Base-by-base conservation (phyloP, 2,329 filamentous ascomycete species). In the Fusarium incarnatum region DNA sequence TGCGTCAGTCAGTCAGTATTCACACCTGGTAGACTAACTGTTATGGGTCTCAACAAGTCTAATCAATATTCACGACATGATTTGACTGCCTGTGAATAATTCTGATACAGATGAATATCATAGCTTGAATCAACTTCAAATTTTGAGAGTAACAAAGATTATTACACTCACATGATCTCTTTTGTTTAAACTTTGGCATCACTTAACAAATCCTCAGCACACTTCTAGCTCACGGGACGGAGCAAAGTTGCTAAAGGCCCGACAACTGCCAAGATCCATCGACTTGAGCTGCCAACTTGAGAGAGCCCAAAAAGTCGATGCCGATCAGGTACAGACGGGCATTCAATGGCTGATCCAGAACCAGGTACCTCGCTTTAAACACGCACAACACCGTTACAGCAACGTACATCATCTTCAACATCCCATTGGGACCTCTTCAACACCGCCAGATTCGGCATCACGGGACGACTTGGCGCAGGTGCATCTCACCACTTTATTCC, bases 281-380 rank as follows among this genome's bases (percentile, higher is more conserved):
- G 16, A 54, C 62, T 46, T 60, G 22, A 45, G 42, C 40, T 62
- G 40, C 37, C 50, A 49, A 56, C 56, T 54, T 28, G 25, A 59
- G 44, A 44, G 37, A 68, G 49, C 34, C 66, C 56, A 74, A 48
- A 54, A 61, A 28, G 42, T 50, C 41, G 65, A 56, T 62, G 72
- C 64, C 72, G 70, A 74, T 74, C 72, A 74, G 72, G 72, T 74
- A 74, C 72, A 60, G 48, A 16, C 32, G 57, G 52, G 42, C 65
- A 68, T 61, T 74, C 70, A 73, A 71, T 73, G 70, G 70, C 70
- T 53, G 53, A 47, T 46, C 55, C 67, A 50, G 56, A 32, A 56
- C 47, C 34, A 64, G 54, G 22, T 32, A 37, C 18, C 50, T 59
- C 56, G 45, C 40, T 48, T 56, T 54, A 48, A 56, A 57, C 47